Base-by-base conservation (phyloP, 2,329 filamentous ascomycete genomes). In the Colletotrichum plurivorum region DNA sequence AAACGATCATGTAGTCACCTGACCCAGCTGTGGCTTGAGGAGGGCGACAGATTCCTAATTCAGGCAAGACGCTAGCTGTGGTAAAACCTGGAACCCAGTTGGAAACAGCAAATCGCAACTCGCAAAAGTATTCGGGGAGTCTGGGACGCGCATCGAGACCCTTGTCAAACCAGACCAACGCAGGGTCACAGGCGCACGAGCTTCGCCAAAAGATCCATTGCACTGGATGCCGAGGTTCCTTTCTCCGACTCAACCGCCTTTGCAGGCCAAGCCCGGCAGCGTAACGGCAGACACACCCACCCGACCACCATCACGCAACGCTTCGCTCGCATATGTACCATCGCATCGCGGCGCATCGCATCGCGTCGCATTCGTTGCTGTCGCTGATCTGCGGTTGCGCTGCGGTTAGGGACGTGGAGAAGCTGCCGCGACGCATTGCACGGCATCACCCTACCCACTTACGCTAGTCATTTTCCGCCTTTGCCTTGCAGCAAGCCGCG, bases 81-180 rank as follows among this genome's bases (percentile, higher is more conserved):
- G 31, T 36, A 36, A 36, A 36, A 36, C 31, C 31, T 36, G 31
- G 31, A 36, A 36, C 31, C 31, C 31, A 36, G 8, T 36, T 36
- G 31, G 54, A 20, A 16, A 3, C 41, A 54, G 55, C 66, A 25
- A 69, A 69, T 69, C 66, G 66, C 66, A 69, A 69, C 54, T 51
- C 61, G 62, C 22, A 36, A 54, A 54, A 25, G 27, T 53, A 18
- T 55, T 27, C 20, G 20, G 57, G 51, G 36, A 46, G 51, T 39
- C 57, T 52, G 46, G 18, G 57, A 60, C 45, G 25, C 31, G 20
- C 41, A 60, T 60, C 57, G 57, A 60, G 41, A 60, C 45, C 13
- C 46, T 25, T 46, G 46, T 60, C 20, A 60, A 52, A 60, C 56
- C 57, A 60, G 46, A 27, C 57, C 57, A 46, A 18, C 41, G 55